phyloP scores from a whole-genome alignment of 169 alveolate genomes.

The Theileria orientalis region DNA sequence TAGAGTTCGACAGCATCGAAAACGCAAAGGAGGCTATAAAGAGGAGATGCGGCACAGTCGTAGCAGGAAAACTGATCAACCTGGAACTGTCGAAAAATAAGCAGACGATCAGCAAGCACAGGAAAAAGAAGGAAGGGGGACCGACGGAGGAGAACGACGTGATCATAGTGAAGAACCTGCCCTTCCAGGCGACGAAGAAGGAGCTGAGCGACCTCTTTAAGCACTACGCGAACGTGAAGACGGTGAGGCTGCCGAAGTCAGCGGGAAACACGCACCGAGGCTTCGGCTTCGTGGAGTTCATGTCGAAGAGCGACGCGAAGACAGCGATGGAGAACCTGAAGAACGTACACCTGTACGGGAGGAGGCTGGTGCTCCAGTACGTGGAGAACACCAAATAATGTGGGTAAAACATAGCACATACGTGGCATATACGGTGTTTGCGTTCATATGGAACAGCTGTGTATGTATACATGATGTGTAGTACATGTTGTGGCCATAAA shows the following conservation, averaged over 20 bases:
- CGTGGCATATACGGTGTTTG: conserved; percentile 40
- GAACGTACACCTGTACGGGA: conserved; percentile 91
- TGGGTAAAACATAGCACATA: conserved; percentile 2
- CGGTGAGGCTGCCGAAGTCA: conserved; percentile 92
- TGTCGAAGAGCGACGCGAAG: conserved; percentile 84
- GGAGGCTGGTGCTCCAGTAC: conserved; percentile 86
- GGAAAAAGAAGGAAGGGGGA: conserved; percentile 34
- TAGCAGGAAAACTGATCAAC: conserved; percentile 70
- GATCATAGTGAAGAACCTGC: conserved; percentile 89
- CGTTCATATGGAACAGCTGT: no score
- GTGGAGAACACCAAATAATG: conserved; percentile 64
- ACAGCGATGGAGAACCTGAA: conserved; percentile 85
- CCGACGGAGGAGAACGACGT: conserved; percentile 75
- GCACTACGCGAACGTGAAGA: conserved; percentile 85
- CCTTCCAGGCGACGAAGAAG: conserved; percentile 91
- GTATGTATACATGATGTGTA: no score
- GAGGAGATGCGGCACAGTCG: conserved; percentile 60
- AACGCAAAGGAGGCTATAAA: conserved; percentile 73
- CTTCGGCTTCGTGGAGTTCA: conserved; percentile 90
- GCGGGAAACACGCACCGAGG: conserved; percentile 89
- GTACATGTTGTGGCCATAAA: no score
- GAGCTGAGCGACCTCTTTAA: conserved; percentile 88
- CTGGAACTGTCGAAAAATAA: conserved; percentile 71
- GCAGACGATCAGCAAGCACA: conserved; percentile 40
- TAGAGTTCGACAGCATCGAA: conserved; percentile 81